These are phyloP conservation scores for Zygoascus tannicola DNA, from an alignment of 805 yeast species.

Conservation along the genomic window DNA sequence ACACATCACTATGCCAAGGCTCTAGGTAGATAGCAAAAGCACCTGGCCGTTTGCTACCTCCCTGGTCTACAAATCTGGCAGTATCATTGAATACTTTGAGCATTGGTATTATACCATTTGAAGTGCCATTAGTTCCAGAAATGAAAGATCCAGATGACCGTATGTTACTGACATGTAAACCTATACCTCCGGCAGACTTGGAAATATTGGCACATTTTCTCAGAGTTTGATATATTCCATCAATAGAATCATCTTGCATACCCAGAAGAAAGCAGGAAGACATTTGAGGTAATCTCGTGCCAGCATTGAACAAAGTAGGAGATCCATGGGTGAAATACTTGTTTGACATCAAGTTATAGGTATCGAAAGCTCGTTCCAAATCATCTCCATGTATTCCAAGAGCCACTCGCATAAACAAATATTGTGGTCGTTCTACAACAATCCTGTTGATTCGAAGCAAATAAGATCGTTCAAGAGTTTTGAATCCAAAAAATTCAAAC, in stretches of 20 bases:
- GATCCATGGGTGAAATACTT: constrained; percentile 90
- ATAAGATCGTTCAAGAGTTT: constrained; percentile 85
- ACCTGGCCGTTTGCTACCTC: constrained; percentile 97
- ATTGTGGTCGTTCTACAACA: constrained; percentile 90
- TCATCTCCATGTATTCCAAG: constrained; percentile 77
- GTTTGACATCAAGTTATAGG: constrained; percentile 79
- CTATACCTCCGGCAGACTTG: constrained; percentile 94
- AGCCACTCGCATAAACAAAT: constrained; percentile 80
- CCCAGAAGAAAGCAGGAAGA: constrained; percentile 89
- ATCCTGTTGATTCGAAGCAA: constrained; percentile 53
- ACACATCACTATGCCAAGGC: constrained; percentile 94
- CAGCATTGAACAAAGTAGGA: constrained; percentile 91
- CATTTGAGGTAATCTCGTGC: constrained; percentile 74
- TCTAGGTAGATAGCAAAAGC: constrained; percentile 91
- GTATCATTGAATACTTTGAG: constrained; percentile 89
- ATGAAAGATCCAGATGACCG: constrained; percentile 81
- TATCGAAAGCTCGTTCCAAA: constrained; percentile 58
- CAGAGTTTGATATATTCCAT: constrained; percentile 85
- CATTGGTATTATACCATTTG: constrained; percentile 95
- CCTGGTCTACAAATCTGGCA: constrained; percentile 96
- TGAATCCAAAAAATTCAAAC: constrained; percentile 80
- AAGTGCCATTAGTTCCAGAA: constrained; percentile 86
- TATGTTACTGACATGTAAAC: constrained; percentile 79
- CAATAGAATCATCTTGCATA: constrained; percentile 90
- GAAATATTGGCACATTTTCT: constrained; percentile 85